phyloP scores from a whole-genome alignment of 345 rosid genomes.

The Eucalyptus paniculata region DNA sequence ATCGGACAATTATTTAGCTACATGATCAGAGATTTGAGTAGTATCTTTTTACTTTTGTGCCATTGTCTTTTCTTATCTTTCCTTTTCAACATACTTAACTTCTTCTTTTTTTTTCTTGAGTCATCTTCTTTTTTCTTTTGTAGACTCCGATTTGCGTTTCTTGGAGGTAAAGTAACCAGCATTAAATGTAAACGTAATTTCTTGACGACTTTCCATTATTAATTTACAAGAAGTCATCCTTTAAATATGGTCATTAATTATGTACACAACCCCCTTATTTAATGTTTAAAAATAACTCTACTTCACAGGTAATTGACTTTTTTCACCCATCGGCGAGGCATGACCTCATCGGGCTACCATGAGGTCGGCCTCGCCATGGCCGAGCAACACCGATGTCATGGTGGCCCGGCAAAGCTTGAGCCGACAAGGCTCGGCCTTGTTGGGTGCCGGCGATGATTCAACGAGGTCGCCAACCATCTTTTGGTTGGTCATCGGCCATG shows the following conservation, averaged over 20 bases:
- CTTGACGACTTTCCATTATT: no score
- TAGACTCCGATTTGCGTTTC: background rate
- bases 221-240: no score
- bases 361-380: no score
- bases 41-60: background rate
- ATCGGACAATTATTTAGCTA: background rate
- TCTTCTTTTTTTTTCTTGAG: no score
- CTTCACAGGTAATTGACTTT: background rate
- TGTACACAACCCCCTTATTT: rapidly evolving
- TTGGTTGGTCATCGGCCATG: rapidly evolving
- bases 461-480: no score
- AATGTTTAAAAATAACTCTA: background rate
- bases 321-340: no score
- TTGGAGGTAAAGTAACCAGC: background rate
- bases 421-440: no score
- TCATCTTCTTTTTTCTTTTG: background rate
- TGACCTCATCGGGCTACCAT: no score
- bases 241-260: background rate
- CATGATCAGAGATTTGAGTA: background rate
- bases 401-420: no score
- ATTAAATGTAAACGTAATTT: no score
- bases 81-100: background rate
- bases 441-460: rapidly evolving
- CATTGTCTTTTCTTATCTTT: background rate
- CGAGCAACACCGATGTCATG: no score